These are phyloP conservation scores for Solanum peruvianum DNA, from an alignment of 257 asterid genomes.

Conservation along the genomic window DNA sequence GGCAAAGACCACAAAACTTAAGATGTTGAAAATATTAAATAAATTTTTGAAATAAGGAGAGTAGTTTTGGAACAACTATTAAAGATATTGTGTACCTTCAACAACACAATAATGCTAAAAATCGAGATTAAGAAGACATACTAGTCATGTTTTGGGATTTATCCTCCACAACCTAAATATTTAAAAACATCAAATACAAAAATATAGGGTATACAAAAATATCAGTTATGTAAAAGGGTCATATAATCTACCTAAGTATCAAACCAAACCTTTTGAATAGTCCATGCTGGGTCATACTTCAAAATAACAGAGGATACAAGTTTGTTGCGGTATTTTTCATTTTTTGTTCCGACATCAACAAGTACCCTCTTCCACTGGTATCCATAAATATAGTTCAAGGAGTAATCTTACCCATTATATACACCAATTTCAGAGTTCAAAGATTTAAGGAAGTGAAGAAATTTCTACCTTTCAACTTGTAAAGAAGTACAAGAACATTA, in stretches of 20 bases:
- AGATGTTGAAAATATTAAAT: too few relatives aligned
- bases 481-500: too few relatives aligned
- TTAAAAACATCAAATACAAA: not conserved
- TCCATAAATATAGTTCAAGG: not conserved
- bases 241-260: not conserved
- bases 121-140: conserved; percentile 55
- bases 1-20: too few relatives aligned
- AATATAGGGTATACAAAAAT: not conserved
- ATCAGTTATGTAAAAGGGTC: not conserved
- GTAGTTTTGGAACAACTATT: too few relatives aligned
- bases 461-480: not conserved
- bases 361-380: conserved; percentile 37
- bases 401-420: too few relatives aligned
- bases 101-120: conserved; percentile 31
- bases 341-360: conserved; percentile 59
- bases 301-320: conserved; percentile 70
- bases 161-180: conserved; percentile 67
- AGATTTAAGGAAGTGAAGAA: too few relatives aligned
- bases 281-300: conserved; percentile 80
- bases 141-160: conserved; percentile 78
- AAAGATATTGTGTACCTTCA: too few relatives aligned
- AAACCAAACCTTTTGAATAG: conserved; percentile 44
- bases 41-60: too few relatives aligned
- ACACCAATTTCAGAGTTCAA: not conserved
- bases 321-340: conserved; percentile 95